These are phyloP conservation scores for Monosporascus sp. DNA, from an alignment of 2,329 filamentous ascomycete species.

Conservation along the genomic window DNA sequence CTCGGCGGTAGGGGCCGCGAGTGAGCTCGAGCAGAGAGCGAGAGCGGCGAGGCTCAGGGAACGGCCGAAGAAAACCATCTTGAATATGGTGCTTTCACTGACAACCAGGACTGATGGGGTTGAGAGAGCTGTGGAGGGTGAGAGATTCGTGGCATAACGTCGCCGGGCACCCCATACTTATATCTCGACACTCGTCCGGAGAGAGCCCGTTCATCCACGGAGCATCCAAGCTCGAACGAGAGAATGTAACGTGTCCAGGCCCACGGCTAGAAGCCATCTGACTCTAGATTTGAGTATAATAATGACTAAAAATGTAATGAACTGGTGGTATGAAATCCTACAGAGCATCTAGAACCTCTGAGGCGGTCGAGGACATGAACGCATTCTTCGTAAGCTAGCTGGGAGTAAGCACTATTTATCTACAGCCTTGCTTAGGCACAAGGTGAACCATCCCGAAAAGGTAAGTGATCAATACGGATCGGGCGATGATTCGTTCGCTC, in stretches of 20 bases:
- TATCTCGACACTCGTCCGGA: neutral
- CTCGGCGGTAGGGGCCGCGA: neutral
- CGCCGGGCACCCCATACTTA: neutral
- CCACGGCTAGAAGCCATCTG: neutral
- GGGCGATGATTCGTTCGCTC: neutral
- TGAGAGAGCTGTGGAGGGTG: neutral
- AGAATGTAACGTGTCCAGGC: neutral
- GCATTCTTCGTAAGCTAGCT: neutral
- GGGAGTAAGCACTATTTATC: neutral
- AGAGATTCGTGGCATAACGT: neutral
- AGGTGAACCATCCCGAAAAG: neutral
- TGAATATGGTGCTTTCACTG: neutral
- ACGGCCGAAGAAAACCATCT: neutral
- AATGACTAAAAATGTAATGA: neutral
- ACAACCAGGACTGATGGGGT: neutral
- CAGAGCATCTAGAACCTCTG: neutral
- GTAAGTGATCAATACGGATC: neutral
- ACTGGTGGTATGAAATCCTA: neutral
- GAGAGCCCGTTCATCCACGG: neutral
- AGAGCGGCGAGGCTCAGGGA: neutral
- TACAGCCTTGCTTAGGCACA: neutral
- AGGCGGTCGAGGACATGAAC: neutral
- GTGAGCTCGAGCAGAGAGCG: neutral
- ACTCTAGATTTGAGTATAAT: neutral
- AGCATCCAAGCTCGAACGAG: neutral